Evolutionary conservation across 768 basidiomycete genomes (phyloP), one percentile per base, ranked within the genome.

Genomic region (Phaffia australis): DNA sequence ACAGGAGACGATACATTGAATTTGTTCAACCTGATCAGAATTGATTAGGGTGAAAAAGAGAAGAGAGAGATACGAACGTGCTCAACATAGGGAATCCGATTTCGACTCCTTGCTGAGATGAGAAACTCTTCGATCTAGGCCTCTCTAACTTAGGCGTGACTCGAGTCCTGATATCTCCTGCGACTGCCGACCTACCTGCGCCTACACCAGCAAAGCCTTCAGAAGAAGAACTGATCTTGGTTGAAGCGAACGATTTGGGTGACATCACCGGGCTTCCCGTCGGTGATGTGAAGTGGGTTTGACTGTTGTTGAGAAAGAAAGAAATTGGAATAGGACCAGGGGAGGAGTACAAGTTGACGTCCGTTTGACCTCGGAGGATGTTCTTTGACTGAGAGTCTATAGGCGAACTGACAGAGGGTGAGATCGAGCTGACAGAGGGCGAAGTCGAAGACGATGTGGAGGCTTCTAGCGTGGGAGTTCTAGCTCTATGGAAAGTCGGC

Each of bases 81-180:
- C 30, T 23, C 46, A 48, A 25, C 15, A 48, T 32, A 5, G 59
- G 59, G 47, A 60, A 60, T 1, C 59, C 59, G 23, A 60, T 60
- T 49, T 60, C 59, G 46, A 60, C 59, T 25, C 46, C 30, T 29
- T 60, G 59, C 9, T 49, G 46, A 1, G 46, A 48, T 42, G 35
- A 42, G n/a, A 60, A 60, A 27, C 51, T 61, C 23, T 60, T 42
- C 29, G 66, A 67, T 56, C 66, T 61, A 23, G 66, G 66, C 30
- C 66, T n/a, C 14, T 60, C 66, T 30, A 30, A 46, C 32, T 46
- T 14, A 25, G 46, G 46, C 23, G 42, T 46, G 5, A 46, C 59
- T 27, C 18, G 27, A 46, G 46, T 21, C 42, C 16, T 7, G 1
- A 6, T 6, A 11, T 42, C 6, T 11, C 35, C 35, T 5, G 11